These are phyloP conservation scores for Erysimum pusillum DNA, from an alignment of 441 rosid genomes.

Conservation along the genomic window DNA sequence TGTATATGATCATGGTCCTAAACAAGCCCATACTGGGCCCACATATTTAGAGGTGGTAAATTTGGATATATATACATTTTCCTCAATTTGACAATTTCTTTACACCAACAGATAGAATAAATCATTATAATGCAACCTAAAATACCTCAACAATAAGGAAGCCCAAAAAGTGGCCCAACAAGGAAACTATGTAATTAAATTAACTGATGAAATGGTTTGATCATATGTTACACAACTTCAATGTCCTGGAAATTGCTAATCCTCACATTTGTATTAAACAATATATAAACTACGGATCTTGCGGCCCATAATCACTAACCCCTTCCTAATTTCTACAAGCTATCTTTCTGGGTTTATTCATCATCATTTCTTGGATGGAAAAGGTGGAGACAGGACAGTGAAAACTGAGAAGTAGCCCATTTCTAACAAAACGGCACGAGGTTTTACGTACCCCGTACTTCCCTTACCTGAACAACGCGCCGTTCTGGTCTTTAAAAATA, in stretches of 20 bases:
- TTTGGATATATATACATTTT: neutral
- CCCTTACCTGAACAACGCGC: neutral
- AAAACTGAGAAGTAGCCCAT: neutral
- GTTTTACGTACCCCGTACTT: neutral
- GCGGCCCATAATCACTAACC: neutral
- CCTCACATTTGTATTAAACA: neutral
- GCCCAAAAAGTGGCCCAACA: constrained; percentile 7
- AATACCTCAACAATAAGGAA: neutral
- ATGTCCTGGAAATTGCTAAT: neutral
- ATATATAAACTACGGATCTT: neutral
- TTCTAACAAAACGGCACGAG: neutral
- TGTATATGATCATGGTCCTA: constrained; percentile 17
- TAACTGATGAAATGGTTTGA: neutral
- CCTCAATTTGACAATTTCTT: neutral
- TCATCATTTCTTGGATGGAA: neutral
- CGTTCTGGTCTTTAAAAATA: neutral
- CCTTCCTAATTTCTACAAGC: neutral
- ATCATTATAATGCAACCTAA: neutral
- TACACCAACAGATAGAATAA: neutral
- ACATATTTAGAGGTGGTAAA: constrained; percentile 15
- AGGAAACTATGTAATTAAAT: neutral
- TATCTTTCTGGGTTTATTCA: neutral
- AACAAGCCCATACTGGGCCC: constrained; percentile 22
- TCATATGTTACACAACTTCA: neutral
- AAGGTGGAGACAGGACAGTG: neutral